phyloP scores from a whole-genome alignment of 768 basidiomycete genomes.

The Gymnopilus dilepis region DNA sequence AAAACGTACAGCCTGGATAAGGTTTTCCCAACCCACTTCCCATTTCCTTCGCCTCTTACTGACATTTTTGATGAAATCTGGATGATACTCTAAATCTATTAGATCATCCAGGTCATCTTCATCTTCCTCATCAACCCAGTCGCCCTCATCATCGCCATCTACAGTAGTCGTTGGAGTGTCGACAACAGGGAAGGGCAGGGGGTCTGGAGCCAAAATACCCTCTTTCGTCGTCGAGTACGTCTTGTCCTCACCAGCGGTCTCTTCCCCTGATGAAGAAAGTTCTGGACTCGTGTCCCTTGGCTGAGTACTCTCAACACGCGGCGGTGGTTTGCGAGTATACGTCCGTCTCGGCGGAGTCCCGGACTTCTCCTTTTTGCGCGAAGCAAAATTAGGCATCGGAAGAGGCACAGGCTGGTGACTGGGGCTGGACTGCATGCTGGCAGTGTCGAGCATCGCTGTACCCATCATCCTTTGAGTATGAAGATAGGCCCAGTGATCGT shows the following conservation, averaged over 20 bases:
- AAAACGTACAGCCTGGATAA: constrained; percentile 69
- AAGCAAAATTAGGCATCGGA: constrained; percentile 53
- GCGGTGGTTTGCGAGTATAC: constrained; percentile 62
- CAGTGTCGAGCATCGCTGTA: constrained; percentile 45
- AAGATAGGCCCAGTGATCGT: constrained; percentile 76
- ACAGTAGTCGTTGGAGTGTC: constrained; percentile 11
- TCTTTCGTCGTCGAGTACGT: constrained; percentile 12
- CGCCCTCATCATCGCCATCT: constrained; percentile 50
- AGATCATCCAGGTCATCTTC: constrained; percentile 74
- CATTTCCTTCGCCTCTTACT: constrained; percentile 74
- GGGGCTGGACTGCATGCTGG: constrained; percentile 74
- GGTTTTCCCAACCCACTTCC: constrained; percentile 77
- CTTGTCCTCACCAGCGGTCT: constrained; percentile 76
- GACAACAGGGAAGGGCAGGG: constrained; percentile 22
- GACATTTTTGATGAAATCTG: constrained; percentile 65
- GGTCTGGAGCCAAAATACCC: constrained; percentile 14
- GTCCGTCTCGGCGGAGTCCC: constrained; percentile 30
- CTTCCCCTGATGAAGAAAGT: constrained; percentile 76
- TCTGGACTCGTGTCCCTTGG: constrained; percentile 84
- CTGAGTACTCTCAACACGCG: constrained; percentile 82
- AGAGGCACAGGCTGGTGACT: constrained; percentile 69
- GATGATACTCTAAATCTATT: constrained; percentile 78
- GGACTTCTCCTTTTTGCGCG: constrained; percentile 46
- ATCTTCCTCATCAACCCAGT: constrained; percentile 79
- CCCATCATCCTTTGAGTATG: constrained; percentile 59